Base-by-base conservation (phyloP, 2,329 filamentous ascomycete genomes). In the Alternaria conjuncta region DNA sequence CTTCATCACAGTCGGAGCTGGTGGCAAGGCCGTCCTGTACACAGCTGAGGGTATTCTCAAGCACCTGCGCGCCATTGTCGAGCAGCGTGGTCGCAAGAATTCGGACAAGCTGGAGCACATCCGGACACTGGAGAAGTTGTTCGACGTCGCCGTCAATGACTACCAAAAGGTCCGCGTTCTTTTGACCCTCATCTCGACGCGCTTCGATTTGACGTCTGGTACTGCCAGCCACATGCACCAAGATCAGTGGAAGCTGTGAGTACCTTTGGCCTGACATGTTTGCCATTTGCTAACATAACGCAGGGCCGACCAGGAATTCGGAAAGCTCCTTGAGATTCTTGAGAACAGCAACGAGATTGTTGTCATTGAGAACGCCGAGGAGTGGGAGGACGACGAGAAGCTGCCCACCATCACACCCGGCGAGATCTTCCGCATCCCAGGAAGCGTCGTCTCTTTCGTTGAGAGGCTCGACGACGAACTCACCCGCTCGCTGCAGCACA, bases 341-440 rank as follows among this genome's bases (percentile, higher is more conserved):
- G 93, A 97, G 80, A 82, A 87, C 64, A 93, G 93, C 83, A 86
- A 86, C 65, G 89, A 96, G 68, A 92, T 95, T 78, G 86, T 98
- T 55, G 93, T 99, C 51, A 86, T 96, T 23, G 96, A 99, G 83
- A 90, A 88, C 71, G 96, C 93, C 21, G 96, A 99, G 79, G 96
- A 99, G 82, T 98, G 96, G 96, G 96, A 99, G 72, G 96, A 99
- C 76, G 96, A 99, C 72, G 96, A 99, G 75, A 98, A 97, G 86
- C 87, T 90, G 44, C 96, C 96, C 13, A 86, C 86, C 30, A 85
- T 95, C 71, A 88, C 87, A 61, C 81, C 86, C 21, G 92, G 89
- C 67, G 90, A 97, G 79, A 88, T 95, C 78, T 92, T 97, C 86
- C 94, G 92, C 84, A 88, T 99, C 61, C 93, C 96, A 20, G 96